Base-by-base conservation (phyloP, 441 rosid genomes). In the Isatis lusitanica region DNA sequence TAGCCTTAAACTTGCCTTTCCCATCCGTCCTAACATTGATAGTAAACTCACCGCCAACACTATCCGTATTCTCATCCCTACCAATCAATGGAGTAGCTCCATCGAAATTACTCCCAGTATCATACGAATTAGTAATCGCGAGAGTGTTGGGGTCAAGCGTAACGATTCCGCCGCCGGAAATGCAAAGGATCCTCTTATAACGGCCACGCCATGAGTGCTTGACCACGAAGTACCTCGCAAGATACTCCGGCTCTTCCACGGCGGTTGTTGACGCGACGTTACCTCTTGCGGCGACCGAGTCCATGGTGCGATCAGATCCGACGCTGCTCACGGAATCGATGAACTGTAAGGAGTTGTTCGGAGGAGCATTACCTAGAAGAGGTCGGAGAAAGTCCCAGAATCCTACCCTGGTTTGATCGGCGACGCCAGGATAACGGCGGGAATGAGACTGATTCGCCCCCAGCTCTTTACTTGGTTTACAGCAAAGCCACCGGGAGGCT, bases 171-270 rank as follows among this genome's bases (percentile, higher is more conserved):
- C 51, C 86, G 66, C 64, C 74, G 0, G 96, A 88, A 10, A 96
- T 85, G 65, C 99, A 96, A 57, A 96, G 87, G 64, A 96, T 87
- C 77, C 99, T 86, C 81, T 90, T 96, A 78, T 96, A 96, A 43
- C 97, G 90, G 39, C 99, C 99, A 5, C 99, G 94, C 98, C 99
- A 96, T 0, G 98, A 96, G 82, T 96, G 99, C 31, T 96, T 96
- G 68, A 94, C 79, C 24, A 93, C 97, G 58, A 89, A 16, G 83
- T 90, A 94, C 50, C 99, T 90, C 55, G 96, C 91, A 1, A 96
- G 86, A 77, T 94, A 96, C 88, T 96, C 99, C 0, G 91, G 96
- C 84, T 96, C 99, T 68, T 96, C 99, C 15, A 80, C 81, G 12
- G 85, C 47, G 9, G 84, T 40, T 11, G 55, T 55, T 30, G 86